Evolutionary conservation across 129 eudicot species (phyloP), one percentile per base, ranked within the genome.

Genomic region (Logfia minima): DNA sequence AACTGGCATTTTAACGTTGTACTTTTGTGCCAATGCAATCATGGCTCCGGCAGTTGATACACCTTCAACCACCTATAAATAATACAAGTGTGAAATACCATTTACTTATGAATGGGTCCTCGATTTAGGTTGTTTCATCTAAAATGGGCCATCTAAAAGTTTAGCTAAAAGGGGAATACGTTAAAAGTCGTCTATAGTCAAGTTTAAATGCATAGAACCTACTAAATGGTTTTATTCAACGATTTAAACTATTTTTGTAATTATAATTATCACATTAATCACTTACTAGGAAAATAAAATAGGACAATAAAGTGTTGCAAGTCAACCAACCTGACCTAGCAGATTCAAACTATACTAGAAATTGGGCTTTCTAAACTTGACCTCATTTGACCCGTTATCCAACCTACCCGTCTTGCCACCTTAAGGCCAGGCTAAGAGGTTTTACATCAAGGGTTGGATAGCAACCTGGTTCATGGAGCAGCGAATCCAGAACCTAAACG

Each of bases 1-100:
- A 70, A 94, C 97, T 13, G 98, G 98, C 96, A 94, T 84, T 79
- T 94, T 91, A n/a, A 94, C 97, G 68, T 91, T 94, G 64, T 91
- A 94, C 79, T 89, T 94, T 83, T 91, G 96, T n/a, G 96, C 98
- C 77, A 94, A 85, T 56, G 98, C 91, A 84, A 94, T 91, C 75
- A 94, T 97, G 21, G 98, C 98, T 73, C 98, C 98, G 2, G 97
- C 97, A 24, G 98, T 94, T 51, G 97, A 78, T 77, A 93, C 91
- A 70, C 98, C 98, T 84, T 93, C 98, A 70, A 97, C 98, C 81
- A 93, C 98, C 98, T 93, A 69, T 66, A 70, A 71, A 60, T 6
- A 19, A 41, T 37, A 63, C 22, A 78, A 52, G 69, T 63, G 28
- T 73, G 72, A 76, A 21, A 68, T 67, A 71, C 48, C 67, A 62